Evolutionary conservation across 2,329 filamentous ascomycete genomes (phyloP), one percentile per base, ranked within the genome.

Genomic region (Aspergillus hortae): DNA sequence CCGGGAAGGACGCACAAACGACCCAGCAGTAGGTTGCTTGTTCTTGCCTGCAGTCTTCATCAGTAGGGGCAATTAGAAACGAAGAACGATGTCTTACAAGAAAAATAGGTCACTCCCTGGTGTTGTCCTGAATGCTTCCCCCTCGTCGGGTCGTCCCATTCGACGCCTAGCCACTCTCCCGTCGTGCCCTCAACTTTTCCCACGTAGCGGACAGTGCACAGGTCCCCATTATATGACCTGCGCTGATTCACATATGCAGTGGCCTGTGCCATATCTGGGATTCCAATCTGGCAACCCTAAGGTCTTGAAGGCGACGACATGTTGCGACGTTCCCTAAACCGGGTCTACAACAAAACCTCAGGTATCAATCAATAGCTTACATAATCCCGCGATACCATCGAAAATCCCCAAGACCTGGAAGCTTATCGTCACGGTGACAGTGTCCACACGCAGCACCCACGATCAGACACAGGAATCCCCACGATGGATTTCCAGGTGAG

Each of bases 81-180:
- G 30, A 14, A 25, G 40, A 41, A 42, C 9, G 25, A 46, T 17
- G 40, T 48, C 48, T 38, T 81, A 92, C 92, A 96, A 61, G 80
- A 76, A 65, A 97, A 97, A 68, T 96, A 96, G 56, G 82, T 84
- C 56, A 81, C 78, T 54, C 88, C 90, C 57, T 88, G 85, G 72
- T 95, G 85, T 55, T 87, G 85, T 53, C 94, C 94, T 64, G 92
- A 83, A 72, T 99, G 92, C 76, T 96, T 97, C 55, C 94, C 94
- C 63, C 92, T 82, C 35, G 78, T 80, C 51, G 85, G 77, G 69
- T 96, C 89, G 72, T 97, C 92, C 94, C 94, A 99, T 80, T 99
- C 94, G 44, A 97, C 90, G 44, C 94, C 94, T 32, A 97, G 80
- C 92, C 92, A 97, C 56, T 81, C 77, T 45, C 90, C 89, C 41